These are phyloP conservation scores for Wallacemonas sp. DNA, from an alignment of 208 protist genomes.

Conservation along the genomic window DNA sequence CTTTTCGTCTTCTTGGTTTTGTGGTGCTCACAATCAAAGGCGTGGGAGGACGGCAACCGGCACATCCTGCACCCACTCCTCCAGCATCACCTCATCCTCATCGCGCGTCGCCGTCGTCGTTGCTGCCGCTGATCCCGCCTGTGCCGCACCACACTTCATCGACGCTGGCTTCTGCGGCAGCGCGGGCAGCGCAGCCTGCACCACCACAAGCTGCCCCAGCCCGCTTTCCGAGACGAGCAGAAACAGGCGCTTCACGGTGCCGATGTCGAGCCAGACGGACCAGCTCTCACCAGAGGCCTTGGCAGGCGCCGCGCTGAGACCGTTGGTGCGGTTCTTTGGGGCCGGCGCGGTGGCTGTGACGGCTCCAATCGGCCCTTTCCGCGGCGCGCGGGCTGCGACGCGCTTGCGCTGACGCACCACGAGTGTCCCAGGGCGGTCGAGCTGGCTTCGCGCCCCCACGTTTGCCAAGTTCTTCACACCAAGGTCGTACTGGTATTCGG, in stretches of 20 bases:
- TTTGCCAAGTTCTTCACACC: constrained; percentile 38
- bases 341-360: background rate
- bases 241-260: constrained; percentile 25
- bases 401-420: constrained; percentile 16
- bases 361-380: background rate
- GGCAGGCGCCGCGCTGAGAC: background rate
- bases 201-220: constrained; percentile 60
- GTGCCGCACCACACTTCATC: too few relatives aligned
- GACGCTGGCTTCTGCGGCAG: background rate
- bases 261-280: constrained; percentile 57
- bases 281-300: constrained; percentile 30
- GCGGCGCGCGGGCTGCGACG: background rate
- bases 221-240: constrained; percentile 47
- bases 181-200: constrained; percentile 36
- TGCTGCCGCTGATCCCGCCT: too few relatives aligned
- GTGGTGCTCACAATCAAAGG: too few relatives aligned
- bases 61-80: constrained; percentile 34
- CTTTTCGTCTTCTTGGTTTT: too few relatives aligned
- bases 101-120: too few relatives aligned
- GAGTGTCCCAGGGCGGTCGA: constrained; percentile 1
- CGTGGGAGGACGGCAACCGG: constrained; percentile 19
- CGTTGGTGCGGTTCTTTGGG: background rate
- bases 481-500: constrained; percentile 65
- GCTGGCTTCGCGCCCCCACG: constrained; percentile 27
- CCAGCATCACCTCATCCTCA: constrained; percentile 22